A percentile compares a stretch with the other conserved stretches of the same genome.
Evolutionary conservation across 768 basidiomycete genomes (phyloP).

Genomic region (Pleurotus giganteus): DNA sequence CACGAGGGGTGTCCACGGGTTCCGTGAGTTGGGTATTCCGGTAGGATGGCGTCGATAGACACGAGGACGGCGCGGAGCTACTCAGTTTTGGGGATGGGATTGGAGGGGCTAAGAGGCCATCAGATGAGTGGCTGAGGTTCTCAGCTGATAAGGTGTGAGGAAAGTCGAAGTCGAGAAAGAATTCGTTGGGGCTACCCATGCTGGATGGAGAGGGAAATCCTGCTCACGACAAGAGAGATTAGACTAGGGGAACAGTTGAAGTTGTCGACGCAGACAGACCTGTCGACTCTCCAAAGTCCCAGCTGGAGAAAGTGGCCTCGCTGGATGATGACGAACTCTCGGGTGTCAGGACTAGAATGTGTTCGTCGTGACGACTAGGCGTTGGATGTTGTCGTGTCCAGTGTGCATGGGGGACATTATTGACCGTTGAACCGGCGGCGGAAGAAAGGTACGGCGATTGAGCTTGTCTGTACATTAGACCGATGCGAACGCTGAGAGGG

Average conservation of each 20-base stretch:
- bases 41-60: constrained; percentile 12
- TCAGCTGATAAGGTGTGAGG: constrained; percentile 5
- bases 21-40: constrained; percentile 5
- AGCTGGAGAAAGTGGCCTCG: background rate
- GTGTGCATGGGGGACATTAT: background rate
- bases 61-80: constrained; percentile 16
- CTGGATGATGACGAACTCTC: constrained; percentile 1
- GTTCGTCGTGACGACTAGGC: background rate
- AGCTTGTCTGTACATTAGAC: background rate
- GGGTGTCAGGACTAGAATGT: background rate
- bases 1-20: constrained; percentile 22
- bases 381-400: background rate
- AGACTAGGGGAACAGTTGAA: background rate
- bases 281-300: constrained; percentile 6
- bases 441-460: background rate
- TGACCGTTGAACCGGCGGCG: background rate
- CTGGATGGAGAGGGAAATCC: constrained; percentile 6
- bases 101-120: background rate
- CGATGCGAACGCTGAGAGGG: background rate
- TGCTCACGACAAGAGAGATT: background rate
- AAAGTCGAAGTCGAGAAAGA: constrained; percentile 9
- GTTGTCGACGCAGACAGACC: background rate
- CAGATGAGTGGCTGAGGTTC: constrained; percentile 6
- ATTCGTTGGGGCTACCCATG: constrained; percentile 3
- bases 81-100: constrained; percentile 9